Evolutionary conservation across 2,329 filamentous ascomycete species (phyloP).

Genomic region (Penicillium sp.): DNA sequence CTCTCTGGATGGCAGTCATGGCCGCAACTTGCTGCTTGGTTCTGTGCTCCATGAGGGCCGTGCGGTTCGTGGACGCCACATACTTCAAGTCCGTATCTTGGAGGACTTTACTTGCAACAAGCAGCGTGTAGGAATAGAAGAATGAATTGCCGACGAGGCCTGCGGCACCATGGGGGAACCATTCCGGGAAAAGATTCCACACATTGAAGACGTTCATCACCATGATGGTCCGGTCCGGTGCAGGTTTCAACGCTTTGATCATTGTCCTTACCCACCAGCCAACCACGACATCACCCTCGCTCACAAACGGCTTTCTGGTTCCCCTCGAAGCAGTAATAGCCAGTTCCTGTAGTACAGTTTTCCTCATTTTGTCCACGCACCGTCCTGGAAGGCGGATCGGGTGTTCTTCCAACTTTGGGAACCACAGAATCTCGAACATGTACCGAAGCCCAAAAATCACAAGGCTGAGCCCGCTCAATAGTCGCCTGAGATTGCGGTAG

Average conservation of each 20-base stretch:
- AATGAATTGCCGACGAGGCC: slow-evolving; percentile 14
- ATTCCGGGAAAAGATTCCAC: slow-evolving; percentile 30
- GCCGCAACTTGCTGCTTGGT: slow-evolving; percentile 19
- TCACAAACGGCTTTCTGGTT: background rate
- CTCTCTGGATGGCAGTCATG: slow-evolving; percentile 7
- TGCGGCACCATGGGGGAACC: slow-evolving; percentile 23
- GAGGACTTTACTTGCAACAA: background rate
- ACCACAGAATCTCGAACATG: background rate
- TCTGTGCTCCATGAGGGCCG: slow-evolving; percentile 16
- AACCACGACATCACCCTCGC: background rate
- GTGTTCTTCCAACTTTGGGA: background rate
- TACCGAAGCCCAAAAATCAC: background rate
- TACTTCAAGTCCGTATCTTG: background rate
- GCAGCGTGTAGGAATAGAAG: background rate
- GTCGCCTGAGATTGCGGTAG: background rate
- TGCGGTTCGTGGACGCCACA: slow-evolving; percentile 5
- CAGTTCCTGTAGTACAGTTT: background rate
- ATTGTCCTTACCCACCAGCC: slow-evolving; percentile 40
- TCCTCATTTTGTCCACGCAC: background rate
- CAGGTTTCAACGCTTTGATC: slow-evolving; percentile 20
- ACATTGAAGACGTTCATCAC: slow-evolving; percentile 43
- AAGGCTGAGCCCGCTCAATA: background rate
- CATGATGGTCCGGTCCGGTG: slow-evolving; percentile 30
- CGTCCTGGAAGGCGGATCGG: background rate
- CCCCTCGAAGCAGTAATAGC: background rate